Evolutionary conservation across 164 flowering plant genomes (phyloP), one percentile per base, ranked within the genome.

Genomic region (Houttuynia cordata): DNA sequence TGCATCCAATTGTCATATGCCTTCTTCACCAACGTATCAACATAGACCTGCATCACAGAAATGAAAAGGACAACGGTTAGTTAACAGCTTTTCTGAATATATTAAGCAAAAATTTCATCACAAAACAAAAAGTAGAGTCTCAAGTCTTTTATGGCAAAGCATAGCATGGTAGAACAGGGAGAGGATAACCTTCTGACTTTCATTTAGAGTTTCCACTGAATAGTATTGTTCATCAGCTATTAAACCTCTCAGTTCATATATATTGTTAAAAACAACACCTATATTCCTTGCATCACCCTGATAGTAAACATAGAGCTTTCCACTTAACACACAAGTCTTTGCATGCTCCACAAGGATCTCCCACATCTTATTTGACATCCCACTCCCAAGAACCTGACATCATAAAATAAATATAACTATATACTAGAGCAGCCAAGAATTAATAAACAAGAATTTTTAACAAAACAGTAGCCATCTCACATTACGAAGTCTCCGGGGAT

Each of bases 311-410:
- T 84, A 93, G 62, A 74, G 85, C 67, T 82, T 93, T 68, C 85
- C 97, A 64, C 92, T 74, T 42, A 90, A 67, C 18, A 74, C 84
- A 75, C 99, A 93, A n/a, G 97, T 93, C 76, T 88, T 90, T 34
- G 99, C 84, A 75, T 93, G 99, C 70, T 93, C 96, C 21, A 85
- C 73, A 54, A 90, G 88, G 45, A 75, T 83, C 47, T 93, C 99
- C 99, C 99, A 93, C 99, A 93, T 93, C 75, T 88, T 93, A 72
- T 90, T 93, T 34, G 99, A 93, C 99, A 93, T 93, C 69, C 97
- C 99, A 71, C 95, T 86, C 63, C 99, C 97, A 53, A 93, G 96
- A 65, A 93, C 84, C 99, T 93, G 65, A 65, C 74, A 66, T 8
- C 63, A 62, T 17, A 54, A 7, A 18, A 22, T 62, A 10, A 63